Base-by-base conservation (phyloP, 2,329 filamentous ascomycete genomes). In the Penicillium sp. region DNA sequence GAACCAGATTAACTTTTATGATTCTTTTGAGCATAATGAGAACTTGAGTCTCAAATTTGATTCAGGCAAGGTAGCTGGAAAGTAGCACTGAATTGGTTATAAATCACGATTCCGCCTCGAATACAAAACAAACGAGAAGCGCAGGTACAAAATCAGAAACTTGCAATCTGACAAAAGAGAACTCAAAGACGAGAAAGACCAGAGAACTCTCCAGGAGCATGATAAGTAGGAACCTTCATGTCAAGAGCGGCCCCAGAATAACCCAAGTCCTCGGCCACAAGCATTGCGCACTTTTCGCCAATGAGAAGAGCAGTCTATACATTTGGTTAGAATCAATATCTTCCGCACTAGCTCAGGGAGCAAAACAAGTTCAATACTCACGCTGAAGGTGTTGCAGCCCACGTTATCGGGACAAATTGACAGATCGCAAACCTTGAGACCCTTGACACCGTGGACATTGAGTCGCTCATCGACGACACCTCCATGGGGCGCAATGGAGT, bases 391-490 rank as follows among this genome's bases (percentile, higher is more conserved):
- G 72, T 86, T 86, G 74, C 84, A 86, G 57, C 86, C 88, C 19
- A 91, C 87, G 60, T 91, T 91, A 71, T 91, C 87, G 0, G 88
- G 88, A 72, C 87, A 91, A 76, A 91, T 89, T 47, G 81, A 85
- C 41, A 91, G 72, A 71, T 91, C 88, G 11, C 87, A 87, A 23
- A 91, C 87, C 80, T 91, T 91, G 64, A 91, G 81, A 14, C 86
- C 85, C 78, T 89, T 81, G 61, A 90, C 87, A 47, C 87, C 88
- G 68, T 91, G 86, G 3, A 91, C 88, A 62, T 90, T 91, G 52
- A 91, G 80, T 56, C 88, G 83, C 73, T 90, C 87, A 67, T 91
- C 88, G 35, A 91, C 74, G 0, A 91, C 88, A 56, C 88, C 88
- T 13, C 69, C 69, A 65, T 91, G 87, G 76, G 88, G 89, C 70